Evolutionary conservation across 2,329 filamentous ascomycete species (phyloP).

Genomic region (Aureobasidium musti): DNA sequence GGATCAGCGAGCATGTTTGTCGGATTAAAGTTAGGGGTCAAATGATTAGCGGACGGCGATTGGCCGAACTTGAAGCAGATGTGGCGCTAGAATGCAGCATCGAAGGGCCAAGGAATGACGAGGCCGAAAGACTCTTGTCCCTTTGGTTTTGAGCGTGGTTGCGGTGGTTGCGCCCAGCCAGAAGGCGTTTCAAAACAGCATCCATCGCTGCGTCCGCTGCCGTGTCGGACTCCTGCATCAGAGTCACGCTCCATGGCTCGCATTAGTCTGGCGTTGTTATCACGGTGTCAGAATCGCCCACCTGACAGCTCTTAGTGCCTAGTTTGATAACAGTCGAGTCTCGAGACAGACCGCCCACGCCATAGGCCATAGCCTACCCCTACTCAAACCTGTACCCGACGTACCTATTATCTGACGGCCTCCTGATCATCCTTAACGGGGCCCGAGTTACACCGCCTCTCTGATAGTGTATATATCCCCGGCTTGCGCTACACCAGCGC

Average conservation of each 20-base stretch:
- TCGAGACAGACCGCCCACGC: constrained; percentile 25
- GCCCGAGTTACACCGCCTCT: constrained; percentile 15
- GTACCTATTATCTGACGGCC: constrained; percentile 7
- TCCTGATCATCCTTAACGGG: constrained; percentile 17
- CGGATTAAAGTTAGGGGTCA: constrained; percentile 6
- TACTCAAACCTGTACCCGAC: neutral
- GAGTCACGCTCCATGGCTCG: constrained; percentile 22
- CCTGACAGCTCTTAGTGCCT: constrained; percentile 24
- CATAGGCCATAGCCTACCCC: constrained; percentile 1
- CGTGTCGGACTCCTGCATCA: neutral
- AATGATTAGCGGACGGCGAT: neutral
- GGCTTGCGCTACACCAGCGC: neutral
- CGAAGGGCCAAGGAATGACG: constrained; percentile 4
- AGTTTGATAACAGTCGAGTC: constrained; percentile 18
- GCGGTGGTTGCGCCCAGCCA: neutral
- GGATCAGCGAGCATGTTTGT: neutral
- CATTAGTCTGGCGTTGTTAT: constrained; percentile 15
- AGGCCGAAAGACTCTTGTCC: neutral
- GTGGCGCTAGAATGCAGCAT: neutral
- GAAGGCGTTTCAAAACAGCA: constrained; percentile 22
- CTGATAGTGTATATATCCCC: neutral
- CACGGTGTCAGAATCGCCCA: constrained; percentile 21
- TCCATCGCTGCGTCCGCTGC: neutral
- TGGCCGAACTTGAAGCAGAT: neutral
- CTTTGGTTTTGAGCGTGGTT: neutral